Percentiles rank a stretch among this genome's conserved stretches.
phyloP scores from a whole-genome alignment of 805 yeast genomes.

The Lipomyces mesembrius region DNA sequence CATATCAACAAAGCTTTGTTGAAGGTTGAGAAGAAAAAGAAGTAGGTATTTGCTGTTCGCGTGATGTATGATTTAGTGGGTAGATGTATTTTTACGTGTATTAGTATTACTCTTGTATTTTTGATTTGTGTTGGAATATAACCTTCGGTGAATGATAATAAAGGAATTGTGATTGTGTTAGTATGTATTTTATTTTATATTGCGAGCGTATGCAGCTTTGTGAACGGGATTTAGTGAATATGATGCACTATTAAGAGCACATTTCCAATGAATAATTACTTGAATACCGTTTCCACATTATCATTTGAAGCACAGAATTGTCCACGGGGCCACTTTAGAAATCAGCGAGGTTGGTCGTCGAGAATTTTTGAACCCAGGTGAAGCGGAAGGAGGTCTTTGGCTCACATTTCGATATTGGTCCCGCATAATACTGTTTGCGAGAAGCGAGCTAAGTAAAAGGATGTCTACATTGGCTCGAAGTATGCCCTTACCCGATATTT shows the following conservation, averaged over 20 bases:
- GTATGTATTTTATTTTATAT: neutral
- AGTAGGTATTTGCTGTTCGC: slow-evolving; percentile 10
- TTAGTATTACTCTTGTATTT: slow-evolving; percentile 7
- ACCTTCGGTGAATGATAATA: neutral
- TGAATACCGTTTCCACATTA: too few species aligned
- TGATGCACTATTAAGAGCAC: too few species aligned
- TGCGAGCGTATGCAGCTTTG: neutral
- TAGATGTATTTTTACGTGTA: slow-evolving; percentile 3
- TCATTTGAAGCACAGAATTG: too few species aligned
- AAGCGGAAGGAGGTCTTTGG: too few species aligned
- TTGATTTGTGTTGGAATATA: slow-evolving; percentile 1
- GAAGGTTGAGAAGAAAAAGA: slow-evolving; percentile 28
- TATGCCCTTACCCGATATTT: neutral
- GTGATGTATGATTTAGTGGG: slow-evolving; percentile 1
- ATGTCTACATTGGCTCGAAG: too few species aligned
- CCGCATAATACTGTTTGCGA: too few species aligned
- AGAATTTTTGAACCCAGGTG: too few species aligned
- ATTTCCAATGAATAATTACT: too few species aligned
- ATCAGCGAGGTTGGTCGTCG: too few species aligned
- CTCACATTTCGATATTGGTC: too few species aligned
- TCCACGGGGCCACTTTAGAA: too few species aligned
- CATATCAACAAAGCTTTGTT: slow-evolving; percentile 67
- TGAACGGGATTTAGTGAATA: neutral
- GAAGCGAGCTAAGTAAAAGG: too few species aligned
- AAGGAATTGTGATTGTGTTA: neutral